A percentile compares a stretch with the other conserved stretches of the same genome.
phyloP scores from a whole-genome alignment of 2,329 filamentous ascomycete species.

The Epicoccum sorghinum region DNA sequence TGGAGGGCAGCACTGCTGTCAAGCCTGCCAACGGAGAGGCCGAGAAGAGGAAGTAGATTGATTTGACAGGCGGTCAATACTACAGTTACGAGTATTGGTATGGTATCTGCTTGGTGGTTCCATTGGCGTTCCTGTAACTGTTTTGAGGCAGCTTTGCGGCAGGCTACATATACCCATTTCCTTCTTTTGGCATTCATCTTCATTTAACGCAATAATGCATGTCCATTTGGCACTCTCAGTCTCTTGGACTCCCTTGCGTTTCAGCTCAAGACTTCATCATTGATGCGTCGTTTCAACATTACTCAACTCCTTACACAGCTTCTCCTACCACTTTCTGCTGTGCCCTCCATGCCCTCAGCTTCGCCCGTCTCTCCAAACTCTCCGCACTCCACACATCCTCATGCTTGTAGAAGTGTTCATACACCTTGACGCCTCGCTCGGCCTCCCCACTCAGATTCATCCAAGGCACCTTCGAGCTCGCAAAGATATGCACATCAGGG shows the following conservation, averaged over 20 bases:
- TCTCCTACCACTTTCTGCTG: slow-evolving; percentile 2
- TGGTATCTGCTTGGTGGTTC: background rate
- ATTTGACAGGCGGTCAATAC: background rate
- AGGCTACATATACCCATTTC: slow-evolving; percentile 14
- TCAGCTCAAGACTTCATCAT: no score
- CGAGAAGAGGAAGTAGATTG: slow-evolving; percentile 24
- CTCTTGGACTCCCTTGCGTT: background rate
- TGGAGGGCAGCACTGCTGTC: slow-evolving; percentile 37
- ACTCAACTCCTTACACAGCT: background rate
- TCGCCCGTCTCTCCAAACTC: slow-evolving; percentile 18
- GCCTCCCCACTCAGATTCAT: slow-evolving; percentile 47
- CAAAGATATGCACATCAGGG: slow-evolving; percentile 57
- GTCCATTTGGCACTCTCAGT: background rate
- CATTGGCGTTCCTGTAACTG: background rate
- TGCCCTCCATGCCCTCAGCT: slow-evolving; percentile 7
- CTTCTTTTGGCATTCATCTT: slow-evolving; percentile 1
- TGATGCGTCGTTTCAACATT: background rate
- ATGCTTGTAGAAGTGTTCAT: slow-evolving; percentile 21
- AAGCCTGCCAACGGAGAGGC: slow-evolving; percentile 25
- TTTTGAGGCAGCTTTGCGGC: slow-evolving; percentile 1
- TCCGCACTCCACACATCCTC: slow-evolving; percentile 23
- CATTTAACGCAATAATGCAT: background rate
- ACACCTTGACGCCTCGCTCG: slow-evolving; percentile 33
- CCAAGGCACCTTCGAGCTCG: slow-evolving; percentile 50
- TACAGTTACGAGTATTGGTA: background rate